Percentiles rank a stretch among this genome's conserved stretches.
These are phyloP conservation scores for Penicillium salamii DNA, from an alignment of 495 filamentous ascomycete species.

Conservation along the genomic window DNA sequence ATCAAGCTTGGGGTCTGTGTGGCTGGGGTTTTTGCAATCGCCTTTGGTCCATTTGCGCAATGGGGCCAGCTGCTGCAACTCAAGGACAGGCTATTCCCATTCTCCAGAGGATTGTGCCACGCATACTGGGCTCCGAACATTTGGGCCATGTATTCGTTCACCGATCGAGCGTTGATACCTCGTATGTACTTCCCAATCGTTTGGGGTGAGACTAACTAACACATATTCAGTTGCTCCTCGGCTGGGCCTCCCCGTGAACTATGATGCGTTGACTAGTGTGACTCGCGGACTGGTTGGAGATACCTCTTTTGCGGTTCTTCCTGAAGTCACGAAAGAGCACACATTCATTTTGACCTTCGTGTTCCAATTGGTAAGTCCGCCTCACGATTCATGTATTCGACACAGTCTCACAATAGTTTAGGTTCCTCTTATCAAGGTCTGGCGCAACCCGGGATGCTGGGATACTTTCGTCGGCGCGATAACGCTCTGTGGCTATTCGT, in stretches of 20 bases:
- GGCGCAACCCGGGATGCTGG: slow-evolving; percentile 78
- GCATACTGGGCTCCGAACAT: slow-evolving; percentile 98
- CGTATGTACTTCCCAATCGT: slow-evolving; percentile 44
- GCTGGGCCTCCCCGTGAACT: slow-evolving; percentile 68
- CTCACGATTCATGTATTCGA: not conserved
- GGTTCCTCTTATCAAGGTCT: slow-evolving; percentile 78
- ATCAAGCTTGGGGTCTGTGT: slow-evolving; percentile 79
- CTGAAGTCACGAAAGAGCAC: slow-evolving; percentile 72
- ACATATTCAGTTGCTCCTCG: slow-evolving; percentile 66
- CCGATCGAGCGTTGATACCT: slow-evolving; percentile 77
- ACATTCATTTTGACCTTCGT: slow-evolving; percentile 82
- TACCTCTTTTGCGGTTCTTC: slow-evolving; percentile 89
- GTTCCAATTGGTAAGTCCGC: slow-evolving; percentile 65
- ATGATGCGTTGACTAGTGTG: slow-evolving; percentile 76
- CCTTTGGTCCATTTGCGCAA: slow-evolving; percentile 85
- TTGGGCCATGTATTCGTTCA: slow-evolving; percentile 95
- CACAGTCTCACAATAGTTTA: slow-evolving; percentile 19
- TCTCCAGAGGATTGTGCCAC: slow-evolving; percentile 89
- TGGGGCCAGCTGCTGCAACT: slow-evolving; percentile 89
- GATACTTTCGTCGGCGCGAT: slow-evolving; percentile 84
- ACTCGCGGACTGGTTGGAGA: slow-evolving; percentile 94
- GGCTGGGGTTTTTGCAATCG: slow-evolving; percentile 67
- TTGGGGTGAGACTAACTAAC: slow-evolving; percentile 20
- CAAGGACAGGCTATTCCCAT: slow-evolving; percentile 82
- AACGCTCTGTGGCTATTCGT: slow-evolving; percentile 93